Conservation (phyloP, 2,329 filamentous ascomycete species). For the Aphanocladium album region DNA sequence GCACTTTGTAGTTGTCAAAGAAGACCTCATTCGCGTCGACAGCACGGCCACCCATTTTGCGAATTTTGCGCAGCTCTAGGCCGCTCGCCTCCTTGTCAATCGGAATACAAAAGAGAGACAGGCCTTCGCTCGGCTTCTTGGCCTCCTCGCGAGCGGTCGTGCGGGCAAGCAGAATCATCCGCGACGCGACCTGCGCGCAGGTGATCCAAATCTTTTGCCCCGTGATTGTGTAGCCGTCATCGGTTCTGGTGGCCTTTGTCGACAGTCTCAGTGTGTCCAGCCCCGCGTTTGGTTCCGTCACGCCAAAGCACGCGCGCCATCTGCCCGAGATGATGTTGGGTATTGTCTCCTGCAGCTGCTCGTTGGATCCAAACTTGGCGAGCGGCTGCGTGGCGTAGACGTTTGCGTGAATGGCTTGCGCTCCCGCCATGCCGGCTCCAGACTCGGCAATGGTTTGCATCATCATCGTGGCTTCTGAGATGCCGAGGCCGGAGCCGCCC, state of each 20-base stretch:
- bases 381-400: slow-evolving; percentile 74
- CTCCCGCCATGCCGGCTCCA: slow-evolving; percentile 72
- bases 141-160: slow-evolving; percentile 66
- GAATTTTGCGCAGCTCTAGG: slow-evolving; percentile 65
- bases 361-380: slow-evolving; percentile 63
- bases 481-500: slow-evolving; percentile 70
- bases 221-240: slow-evolving; percentile 58
- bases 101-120: slow-evolving; percentile 78
- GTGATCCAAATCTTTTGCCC: slow-evolving; percentile 91
- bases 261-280: slow-evolving; percentile 69
- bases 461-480: slow-evolving; percentile 83
- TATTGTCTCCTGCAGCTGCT: slow-evolving; percentile 60
- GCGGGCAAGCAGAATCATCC: slow-evolving; percentile 78
- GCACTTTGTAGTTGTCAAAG: slow-evolving; percentile 72
- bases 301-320: slow-evolving; percentile 72
- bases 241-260: slow-evolving; percentile 53
- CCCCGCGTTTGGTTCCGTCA: slow-evolving; percentile 78
- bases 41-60: slow-evolving; percentile 79
- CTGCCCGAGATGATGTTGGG: slow-evolving; percentile 67
- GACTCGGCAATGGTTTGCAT: slow-evolving; percentile 75
- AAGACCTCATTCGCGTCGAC: slow-evolving; percentile 86
- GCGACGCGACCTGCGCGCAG: slow-evolving; percentile 72
- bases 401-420: slow-evolving; percentile 58
- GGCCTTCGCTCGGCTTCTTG: slow-evolving; percentile 64
- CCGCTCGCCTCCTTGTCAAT: slow-evolving; percentile 56